Evolutionary conservation across 2,329 filamentous ascomycete genomes (phyloP), one percentile per base, ranked within the genome.

Genomic region (Ampelomyces quisqualis): DNA sequence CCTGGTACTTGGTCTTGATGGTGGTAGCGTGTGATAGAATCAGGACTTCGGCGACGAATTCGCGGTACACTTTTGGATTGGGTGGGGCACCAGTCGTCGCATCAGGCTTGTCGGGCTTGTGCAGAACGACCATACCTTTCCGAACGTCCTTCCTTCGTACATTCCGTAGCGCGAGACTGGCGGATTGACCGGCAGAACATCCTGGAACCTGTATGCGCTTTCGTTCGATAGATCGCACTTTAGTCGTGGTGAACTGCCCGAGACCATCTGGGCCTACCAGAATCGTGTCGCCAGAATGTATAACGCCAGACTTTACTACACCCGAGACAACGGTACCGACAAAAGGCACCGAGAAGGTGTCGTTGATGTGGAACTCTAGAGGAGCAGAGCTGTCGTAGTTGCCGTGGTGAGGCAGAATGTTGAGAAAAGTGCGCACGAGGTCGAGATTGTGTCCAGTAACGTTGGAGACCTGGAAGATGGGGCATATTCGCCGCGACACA

Each of bases 381-480:
- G 90, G 85, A 0, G 88, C 63, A 32, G 88, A 84, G 13, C 84
- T 77, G 64, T 97, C 88, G 67, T 97, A 97, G 47, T 91, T 87
- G 34, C 91, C 91, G 56, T 96, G 88, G 55, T 95, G 90, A 1
- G 93, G 93, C 3, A 98, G 77, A 47, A 97, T 95, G 60, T 97
- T 97, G 39, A 98, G 73, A 68, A 98, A 98, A 0, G 85, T 88
- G 39, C 91, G 85, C 4, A 98, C 90, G 4, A 96, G 78, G 49
- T 96, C 88, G 31, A 98, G 78, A 47, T 88, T 89, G 68, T 94
- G 81, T 31, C 93, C 93, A 0, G 93, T 97, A 21, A 98, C 93
- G 62, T 98, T 98, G 55, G 91, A 97, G 8, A 98, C 90, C 62
- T 97, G 90, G 72, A 98, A 98, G 51, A 98, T 86, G 9, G 93